Evolutionary conservation across 2,329 filamentous ascomycete genomes (phyloP), one percentile per base, ranked within the genome.

Genomic region (Hypoxylon sp.): DNA sequence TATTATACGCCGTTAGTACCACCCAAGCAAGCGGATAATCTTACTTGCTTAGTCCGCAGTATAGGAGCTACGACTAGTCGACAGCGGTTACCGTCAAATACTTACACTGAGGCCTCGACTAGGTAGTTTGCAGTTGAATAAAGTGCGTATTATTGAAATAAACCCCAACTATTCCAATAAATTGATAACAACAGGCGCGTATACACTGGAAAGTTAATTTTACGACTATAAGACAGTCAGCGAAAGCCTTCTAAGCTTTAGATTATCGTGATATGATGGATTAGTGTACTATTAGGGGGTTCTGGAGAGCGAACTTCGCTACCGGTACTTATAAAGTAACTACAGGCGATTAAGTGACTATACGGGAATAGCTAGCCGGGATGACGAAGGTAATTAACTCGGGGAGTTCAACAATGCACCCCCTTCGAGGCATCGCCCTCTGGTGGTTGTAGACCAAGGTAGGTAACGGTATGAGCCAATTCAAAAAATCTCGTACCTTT

Each of bases 141-240:
- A 3, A 24, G 29, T 19, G 31, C 22, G 6, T 17, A 22, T 22
- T 14, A n/a, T 37, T 26, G 26, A 29, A 42, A 46, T 47, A 14
- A 47, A 48, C 35, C 44, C 17, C n/a, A 8, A n/a, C 17, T 26
- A 50, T 50, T 37, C 14, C 29, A 58, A 19, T 14, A 35, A 35
- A n/a, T 8, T 51, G 39, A 31, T 31, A 31, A 31, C 37, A 5
- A 6, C 10, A 13, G 22, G 17, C 24, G 13, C 11, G 47, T 14
- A 54, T 52, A 50, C 13, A 35, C 29, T 3, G 11, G 11, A 5
- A 17, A 24, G 50, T 44, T 46, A 9, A n/a, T 37, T 53, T 55
- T 37, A 51, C 29, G 42, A n/a, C 54, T 60, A 4, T n/a, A 24
- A 37, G 31, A 46, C 35, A 26, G 13, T 54, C 11, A 61, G 55